Conservation (phyloP, 495 filamentous ascomycete species). For the Letharia lupina region DNA sequence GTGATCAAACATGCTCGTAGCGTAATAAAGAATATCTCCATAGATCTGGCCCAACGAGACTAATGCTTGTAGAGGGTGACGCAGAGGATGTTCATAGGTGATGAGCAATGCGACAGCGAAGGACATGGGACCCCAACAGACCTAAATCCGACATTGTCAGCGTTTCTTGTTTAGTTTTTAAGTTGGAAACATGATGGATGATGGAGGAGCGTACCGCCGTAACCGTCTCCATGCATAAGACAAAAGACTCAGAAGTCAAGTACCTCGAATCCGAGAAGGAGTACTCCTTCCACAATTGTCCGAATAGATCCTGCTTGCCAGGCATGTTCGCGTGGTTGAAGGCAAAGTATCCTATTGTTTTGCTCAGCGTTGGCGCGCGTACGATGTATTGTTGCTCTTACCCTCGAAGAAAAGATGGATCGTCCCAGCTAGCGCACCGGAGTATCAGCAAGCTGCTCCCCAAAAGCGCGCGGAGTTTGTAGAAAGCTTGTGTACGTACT, state of each 20-base stretch:
- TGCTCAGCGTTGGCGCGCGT: constrained; percentile 3
- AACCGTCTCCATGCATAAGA: constrained; percentile 75
- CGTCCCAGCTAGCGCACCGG: constrained; percentile 45
- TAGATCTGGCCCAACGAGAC: constrained; percentile 78
- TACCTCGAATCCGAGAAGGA: constrained; percentile 76
- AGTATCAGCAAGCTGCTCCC: constrained; percentile 22
- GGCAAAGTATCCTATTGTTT: constrained; percentile 59
- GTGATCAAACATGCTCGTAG: constrained; percentile 64
- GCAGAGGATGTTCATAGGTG: constrained; percentile 47
- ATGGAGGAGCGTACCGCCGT: constrained; percentile 54
- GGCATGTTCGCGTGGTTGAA: constrained; percentile 55
- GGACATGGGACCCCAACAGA: constrained; percentile 75
- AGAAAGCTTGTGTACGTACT: constrained; percentile 35
- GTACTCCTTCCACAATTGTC: constrained; percentile 87
- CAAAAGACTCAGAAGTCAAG: constrained; percentile 67
- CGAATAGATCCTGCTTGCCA: constrained; percentile 53
- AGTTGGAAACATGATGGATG: constrained; percentile 23
- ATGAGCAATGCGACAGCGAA: constrained; percentile 57
- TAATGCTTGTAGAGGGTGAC: constrained; percentile 63
- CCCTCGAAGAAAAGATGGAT: constrained; percentile 77
- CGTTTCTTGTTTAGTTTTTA: not conserved
- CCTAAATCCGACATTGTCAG: constrained; percentile 30
- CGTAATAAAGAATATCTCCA: constrained; percentile 78
- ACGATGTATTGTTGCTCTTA: constrained; percentile 23
- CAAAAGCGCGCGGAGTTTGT: not conserved